Evolutionary conservation across 805 yeast genomes (phyloP).

Genomic region (Candida golubevii): DNA sequence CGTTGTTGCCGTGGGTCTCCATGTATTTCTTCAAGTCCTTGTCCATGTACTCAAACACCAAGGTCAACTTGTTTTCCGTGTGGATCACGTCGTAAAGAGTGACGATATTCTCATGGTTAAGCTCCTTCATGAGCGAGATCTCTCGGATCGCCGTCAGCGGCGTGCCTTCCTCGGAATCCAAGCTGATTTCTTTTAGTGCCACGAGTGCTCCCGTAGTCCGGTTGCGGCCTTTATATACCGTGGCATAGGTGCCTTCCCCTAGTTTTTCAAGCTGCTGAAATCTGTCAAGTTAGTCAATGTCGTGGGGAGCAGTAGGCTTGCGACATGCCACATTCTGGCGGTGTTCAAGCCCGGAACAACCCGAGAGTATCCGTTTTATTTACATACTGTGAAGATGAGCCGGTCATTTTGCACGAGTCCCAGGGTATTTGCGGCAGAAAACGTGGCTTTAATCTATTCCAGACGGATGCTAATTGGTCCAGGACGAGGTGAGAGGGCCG

Average conservation of each 20-base stretch:
- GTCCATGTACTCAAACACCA: slow-evolving; percentile 92
- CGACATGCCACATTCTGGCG: neutral
- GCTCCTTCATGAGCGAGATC: slow-evolving; percentile 90
- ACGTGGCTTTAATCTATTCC: no score
- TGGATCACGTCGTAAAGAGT: slow-evolving; percentile 93
- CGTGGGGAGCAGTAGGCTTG: no score
- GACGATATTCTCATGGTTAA: slow-evolving; percentile 89
- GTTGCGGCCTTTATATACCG: slow-evolving; percentile 93
- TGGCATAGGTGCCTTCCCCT: slow-evolving; percentile 96
- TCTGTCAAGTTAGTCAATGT: slow-evolving; percentile 20
- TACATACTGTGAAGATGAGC: slow-evolving; percentile 44
- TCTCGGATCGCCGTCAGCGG: slow-evolving; percentile 98
- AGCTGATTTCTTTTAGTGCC: slow-evolving; percentile 89
- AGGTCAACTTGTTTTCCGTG: slow-evolving; percentile 89
- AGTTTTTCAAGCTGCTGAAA: slow-evolving; percentile 68
- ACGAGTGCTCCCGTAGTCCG: slow-evolving; percentile 83
- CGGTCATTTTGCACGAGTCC: slow-evolving; percentile 27
- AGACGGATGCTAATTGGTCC: no score
- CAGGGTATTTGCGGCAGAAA: no score
- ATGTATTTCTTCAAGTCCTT: slow-evolving; percentile 89
- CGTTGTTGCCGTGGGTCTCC: slow-evolving; percentile 77
- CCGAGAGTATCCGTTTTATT: neutral
- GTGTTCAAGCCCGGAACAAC: neutral
- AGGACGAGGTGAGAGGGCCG: no score
- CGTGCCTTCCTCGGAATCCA: slow-evolving; percentile 97